phyloP scores from a whole-genome alignment of 176 grass and related monocot species.

The Phyllostachys edulis region DNA sequence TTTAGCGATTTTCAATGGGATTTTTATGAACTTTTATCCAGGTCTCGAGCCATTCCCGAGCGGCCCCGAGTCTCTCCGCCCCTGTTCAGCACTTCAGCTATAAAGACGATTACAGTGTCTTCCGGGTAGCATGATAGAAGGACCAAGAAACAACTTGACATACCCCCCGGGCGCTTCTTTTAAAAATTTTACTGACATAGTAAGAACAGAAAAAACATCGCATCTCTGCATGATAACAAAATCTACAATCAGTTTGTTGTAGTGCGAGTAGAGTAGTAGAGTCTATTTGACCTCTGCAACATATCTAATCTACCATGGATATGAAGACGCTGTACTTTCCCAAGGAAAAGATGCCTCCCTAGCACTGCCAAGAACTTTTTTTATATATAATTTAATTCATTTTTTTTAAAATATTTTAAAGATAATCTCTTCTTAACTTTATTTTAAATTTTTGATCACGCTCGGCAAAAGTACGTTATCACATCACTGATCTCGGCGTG shows the following conservation, averaged over 20 bases:
- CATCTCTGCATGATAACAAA: slow-evolving; percentile 15
- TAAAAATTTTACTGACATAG: not conserved
- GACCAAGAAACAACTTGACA: not conserved
- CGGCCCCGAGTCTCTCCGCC: no score
- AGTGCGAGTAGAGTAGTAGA: not conserved
- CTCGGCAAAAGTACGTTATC: no score
- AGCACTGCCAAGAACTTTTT: no score
- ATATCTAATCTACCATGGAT: not conserved
- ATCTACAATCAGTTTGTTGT: slow-evolving; percentile 16
- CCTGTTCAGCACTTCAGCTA: not conserved
- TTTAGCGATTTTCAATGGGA: no score
- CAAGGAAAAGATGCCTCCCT: not conserved
- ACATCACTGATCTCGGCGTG: no score
- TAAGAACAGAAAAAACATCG: slow-evolving; percentile 14
- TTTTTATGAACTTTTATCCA: no score
- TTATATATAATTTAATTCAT: no score
- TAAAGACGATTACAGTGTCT: not conserved
- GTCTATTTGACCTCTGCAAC: not conserved
- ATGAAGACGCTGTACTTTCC: not conserved
- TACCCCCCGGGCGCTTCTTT: no score
- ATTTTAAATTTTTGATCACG: no score
- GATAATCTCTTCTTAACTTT: no score
- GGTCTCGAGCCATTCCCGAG: no score
- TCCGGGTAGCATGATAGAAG: not conserved
- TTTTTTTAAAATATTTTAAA: no score